Evolutionary conservation across 495 filamentous ascomycete genomes (phyloP), one percentile per base, ranked within the genome.

Genomic region (Xylaria bambusicola): DNA sequence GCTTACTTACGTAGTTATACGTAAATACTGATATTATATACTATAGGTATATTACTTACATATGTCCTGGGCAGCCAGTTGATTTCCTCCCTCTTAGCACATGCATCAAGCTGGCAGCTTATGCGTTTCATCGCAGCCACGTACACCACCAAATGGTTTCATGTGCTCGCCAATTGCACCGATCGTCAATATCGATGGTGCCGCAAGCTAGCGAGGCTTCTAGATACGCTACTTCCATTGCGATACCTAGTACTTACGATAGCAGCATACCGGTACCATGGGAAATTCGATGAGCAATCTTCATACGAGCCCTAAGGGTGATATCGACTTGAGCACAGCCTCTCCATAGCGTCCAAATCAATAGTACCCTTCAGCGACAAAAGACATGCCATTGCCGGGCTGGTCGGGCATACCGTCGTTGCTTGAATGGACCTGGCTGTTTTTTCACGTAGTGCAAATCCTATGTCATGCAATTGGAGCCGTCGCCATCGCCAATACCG

Each of bases 381-480:
- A n/a, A n/a, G n/a, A n/a, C n/a, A n/a, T n/a, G n/a, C n/a, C n/a
- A n/a, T n/a, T n/a, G n/a, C n/a, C n/a, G n/a, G n/a, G n/a, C n/a
- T n/a, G n/a, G 41, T 47, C 44, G 42, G 53, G 41, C 41, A 35
- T 56, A 56, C 53, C 53, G 53, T 29, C 27, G 44, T 17, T 54
- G 38, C 38, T 54, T 26, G 26, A 54, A 38, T 29, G 21, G 21
- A 41, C 35, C 26, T 52, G 20, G 15, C 50, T 31, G 29, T 33
- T 33, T 41, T 33, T 24, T 27, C 41, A 36, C 12, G 53, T 46
- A 56, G 53, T 27, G 53, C 53, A 24, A 56, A 56, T 48, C 53
- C 53, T 36, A 36, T 48, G 53, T 48, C 53, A 56, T 56, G 53
- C 53, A 56, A 56, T 55, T 35, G 41, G 53, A 26, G 44, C 53